These are phyloP conservation scores for Pterocarpus macrocarpus DNA, from an alignment of 306 rosid species.

Conservation along the genomic window DNA sequence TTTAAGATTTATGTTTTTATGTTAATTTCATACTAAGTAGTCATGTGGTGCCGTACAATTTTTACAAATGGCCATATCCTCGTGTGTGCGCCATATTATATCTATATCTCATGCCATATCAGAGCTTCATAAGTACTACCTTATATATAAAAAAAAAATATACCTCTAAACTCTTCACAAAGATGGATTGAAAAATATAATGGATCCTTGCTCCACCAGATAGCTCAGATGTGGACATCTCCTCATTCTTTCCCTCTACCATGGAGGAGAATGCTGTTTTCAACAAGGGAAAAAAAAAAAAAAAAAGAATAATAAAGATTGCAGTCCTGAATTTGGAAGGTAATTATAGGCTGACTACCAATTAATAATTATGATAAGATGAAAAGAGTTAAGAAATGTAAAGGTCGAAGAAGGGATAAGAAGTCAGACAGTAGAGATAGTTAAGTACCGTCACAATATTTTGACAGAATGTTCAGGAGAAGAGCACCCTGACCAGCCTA, in stretches of 20 bases:
- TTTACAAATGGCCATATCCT: not conserved
- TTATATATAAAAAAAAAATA: not conserved
- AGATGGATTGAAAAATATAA: conserved; percentile 91
- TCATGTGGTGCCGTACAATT: not conserved
- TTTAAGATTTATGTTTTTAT: not conserved
- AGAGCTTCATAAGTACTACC: not conserved
- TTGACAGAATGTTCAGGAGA: conserved; percentile 89
- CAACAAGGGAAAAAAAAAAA: conserved; percentile 13
- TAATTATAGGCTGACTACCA: conserved; percentile 28
- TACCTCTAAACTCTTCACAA: conserved; percentile 93
- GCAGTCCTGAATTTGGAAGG: conserved; percentile 29
- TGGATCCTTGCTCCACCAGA: conserved; percentile 97
- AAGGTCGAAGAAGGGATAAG: conserved; percentile 2
- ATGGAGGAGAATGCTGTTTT: conserved; percentile 89
- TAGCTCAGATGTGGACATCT: conserved; percentile 88
- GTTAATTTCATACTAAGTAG: not conserved
- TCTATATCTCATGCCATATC: not conserved
- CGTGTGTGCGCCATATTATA: not conserved
- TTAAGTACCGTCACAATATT: conserved; percentile 83
- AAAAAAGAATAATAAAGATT: conserved; percentile 6
- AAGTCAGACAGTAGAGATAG: conserved; percentile 18
- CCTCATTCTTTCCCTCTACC: conserved; percentile 93
- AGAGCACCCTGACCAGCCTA: conserved; percentile 98
- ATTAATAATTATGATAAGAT: conserved; percentile 4
- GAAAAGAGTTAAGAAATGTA: conserved; percentile 23